Percentiles rank a stretch among this genome's conserved stretches.
These are phyloP conservation scores for Pseudonitzschia multiseries DNA, from an alignment of 108 stramenopile genomes.

Conservation along the genomic window DNA sequence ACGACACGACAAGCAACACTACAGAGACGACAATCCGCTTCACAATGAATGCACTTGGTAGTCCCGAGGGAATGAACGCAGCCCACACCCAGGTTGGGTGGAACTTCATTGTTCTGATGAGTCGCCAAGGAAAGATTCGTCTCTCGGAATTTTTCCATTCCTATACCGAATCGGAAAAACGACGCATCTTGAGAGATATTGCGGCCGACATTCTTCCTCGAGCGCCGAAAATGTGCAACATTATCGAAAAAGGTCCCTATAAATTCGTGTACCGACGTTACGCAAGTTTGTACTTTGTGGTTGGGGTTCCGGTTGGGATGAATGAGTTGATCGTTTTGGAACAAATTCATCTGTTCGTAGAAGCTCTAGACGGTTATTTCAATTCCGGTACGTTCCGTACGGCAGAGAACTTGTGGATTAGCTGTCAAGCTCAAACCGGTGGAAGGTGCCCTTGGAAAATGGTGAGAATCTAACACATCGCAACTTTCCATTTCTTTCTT, in stretches of 20 bases:
- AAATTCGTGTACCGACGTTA: conserved; percentile 90
- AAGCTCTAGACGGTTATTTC: conserved; percentile 96
- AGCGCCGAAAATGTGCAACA: conserved; percentile 99
- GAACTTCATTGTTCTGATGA: conserved; percentile 87
- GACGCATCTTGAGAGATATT: conserved; percentile 92
- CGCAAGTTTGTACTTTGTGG: conserved; percentile 87
- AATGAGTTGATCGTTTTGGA: conserved; percentile 91
- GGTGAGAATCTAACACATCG: neutral
- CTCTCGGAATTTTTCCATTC: conserved; percentile 84
- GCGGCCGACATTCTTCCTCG: conserved; percentile 89
- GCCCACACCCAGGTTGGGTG: conserved; percentile 57
- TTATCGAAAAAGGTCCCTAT: conserved; percentile 95
- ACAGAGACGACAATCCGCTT: neutral
- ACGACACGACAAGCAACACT: no score
- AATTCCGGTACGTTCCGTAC: conserved; percentile 62
- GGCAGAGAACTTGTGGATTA: conserved; percentile 18
- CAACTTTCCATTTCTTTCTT: neutral
- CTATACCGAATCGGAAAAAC: conserved; percentile 85
- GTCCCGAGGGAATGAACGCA: conserved; percentile 24
- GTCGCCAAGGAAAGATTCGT: conserved; percentile 86
- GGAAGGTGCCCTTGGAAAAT: neutral
- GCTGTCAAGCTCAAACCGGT: neutral
- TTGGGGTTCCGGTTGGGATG: conserved; percentile 76
- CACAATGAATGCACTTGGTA: conserved; percentile 14
- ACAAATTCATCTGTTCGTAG: conserved; percentile 98